Conservation (phyloP, 306 rosid species). For the Ormosia semicastrata region DNA sequence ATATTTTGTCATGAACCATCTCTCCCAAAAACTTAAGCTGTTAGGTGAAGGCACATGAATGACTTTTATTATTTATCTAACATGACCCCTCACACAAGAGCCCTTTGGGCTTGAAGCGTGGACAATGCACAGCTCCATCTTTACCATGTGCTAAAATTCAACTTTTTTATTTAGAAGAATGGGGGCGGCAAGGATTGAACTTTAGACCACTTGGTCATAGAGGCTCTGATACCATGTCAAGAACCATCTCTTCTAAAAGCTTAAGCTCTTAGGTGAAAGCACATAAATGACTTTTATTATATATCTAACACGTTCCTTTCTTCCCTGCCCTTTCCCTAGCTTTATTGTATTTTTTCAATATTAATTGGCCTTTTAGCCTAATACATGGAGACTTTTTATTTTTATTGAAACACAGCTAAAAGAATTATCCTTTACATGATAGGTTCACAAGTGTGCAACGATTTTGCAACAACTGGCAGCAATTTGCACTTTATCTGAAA, state of each 20-base stretch:
- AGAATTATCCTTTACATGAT: constrained; percentile 19
- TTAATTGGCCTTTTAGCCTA: constrained; percentile 15
- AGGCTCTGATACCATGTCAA: background rate
- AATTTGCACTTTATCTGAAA: constrained; percentile 77
- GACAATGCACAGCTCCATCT: too few relatives aligned
- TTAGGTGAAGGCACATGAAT: too few relatives aligned
- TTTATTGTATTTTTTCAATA: background rate
- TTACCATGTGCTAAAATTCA: too few relatives aligned
- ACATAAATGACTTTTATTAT: too few relatives aligned
- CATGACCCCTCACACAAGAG: too few relatives aligned
- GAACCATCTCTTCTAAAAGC: background rate
- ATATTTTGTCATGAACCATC: background rate
- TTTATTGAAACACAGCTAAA: constrained; percentile 21
- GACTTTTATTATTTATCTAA: too few relatives aligned
- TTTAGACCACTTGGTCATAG: background rate
- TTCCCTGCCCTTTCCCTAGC: background rate
- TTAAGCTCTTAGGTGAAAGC: background rate
- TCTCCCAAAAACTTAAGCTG: too few relatives aligned
- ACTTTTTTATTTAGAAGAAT: background rate
- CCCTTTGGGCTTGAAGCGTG: too few relatives aligned
- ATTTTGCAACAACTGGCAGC: constrained; percentile 93
- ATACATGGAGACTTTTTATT: background rate
- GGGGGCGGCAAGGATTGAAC: background rate
- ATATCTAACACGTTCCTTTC: background rate
- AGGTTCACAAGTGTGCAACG: constrained; percentile 99